Evolutionary conservation across 805 yeast genomes (phyloP).

Genomic region (Yueomyces sp.): DNA sequence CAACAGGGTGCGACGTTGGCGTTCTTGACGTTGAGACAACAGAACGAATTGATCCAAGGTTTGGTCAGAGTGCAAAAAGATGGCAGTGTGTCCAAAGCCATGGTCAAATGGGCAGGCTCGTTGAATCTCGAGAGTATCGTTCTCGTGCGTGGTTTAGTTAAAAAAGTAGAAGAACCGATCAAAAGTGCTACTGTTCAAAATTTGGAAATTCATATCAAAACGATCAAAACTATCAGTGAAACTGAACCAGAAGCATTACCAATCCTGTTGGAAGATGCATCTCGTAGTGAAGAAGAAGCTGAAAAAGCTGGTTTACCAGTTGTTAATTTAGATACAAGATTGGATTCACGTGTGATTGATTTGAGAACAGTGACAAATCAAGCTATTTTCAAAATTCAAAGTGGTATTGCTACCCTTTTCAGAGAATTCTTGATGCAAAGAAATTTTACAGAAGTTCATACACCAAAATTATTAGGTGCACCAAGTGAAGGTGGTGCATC

Average conservation of each 20-base stretch:
- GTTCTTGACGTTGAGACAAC: slow-evolving; percentile 87
- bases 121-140: slow-evolving; percentile 85
- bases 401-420: slow-evolving; percentile 79
- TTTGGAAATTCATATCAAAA: slow-evolving; percentile 66
- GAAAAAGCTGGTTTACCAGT: slow-evolving; percentile 84
- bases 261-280: slow-evolving; percentile 89
- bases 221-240: slow-evolving; percentile 66
- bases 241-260: slow-evolving; percentile 83
- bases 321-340: slow-evolving; percentile 90
- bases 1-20: slow-evolving; percentile 93
- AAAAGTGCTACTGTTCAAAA: slow-evolving; percentile 87
- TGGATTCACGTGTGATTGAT: slow-evolving; percentile 91
- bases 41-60: slow-evolving; percentile 69
- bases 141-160: slow-evolving; percentile 73
- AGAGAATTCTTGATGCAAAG: slow-evolving; percentile 65
- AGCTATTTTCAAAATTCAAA: slow-evolving; percentile 88
- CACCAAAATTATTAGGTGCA: slow-evolving; percentile 91
- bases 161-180: slow-evolving; percentile 73
- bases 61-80: slow-evolving; percentile 64
- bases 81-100: slow-evolving; percentile 68
- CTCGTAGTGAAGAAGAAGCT: slow-evolving; percentile 89
- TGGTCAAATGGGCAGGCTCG: slow-evolving; percentile 91
- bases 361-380: slow-evolving; percentile 95
- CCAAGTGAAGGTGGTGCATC: slow-evolving; percentile 98
- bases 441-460: slow-evolving; percentile 82